Conservation (phyloP, 257 asterid genomes). For the Haberlea rhodopensis region DNA sequence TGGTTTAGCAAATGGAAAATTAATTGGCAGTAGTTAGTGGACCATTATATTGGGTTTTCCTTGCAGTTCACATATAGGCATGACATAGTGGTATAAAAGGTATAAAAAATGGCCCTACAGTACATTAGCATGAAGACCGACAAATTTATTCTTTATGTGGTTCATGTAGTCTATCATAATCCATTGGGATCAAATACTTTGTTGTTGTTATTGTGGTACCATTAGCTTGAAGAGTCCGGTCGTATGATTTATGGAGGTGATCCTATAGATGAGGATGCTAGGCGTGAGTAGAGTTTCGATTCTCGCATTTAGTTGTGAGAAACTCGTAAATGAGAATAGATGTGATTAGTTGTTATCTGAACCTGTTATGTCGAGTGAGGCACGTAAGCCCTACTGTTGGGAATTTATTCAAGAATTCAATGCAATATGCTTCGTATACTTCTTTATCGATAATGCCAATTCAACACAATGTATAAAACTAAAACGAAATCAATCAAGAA, state of each 20-base stretch:
- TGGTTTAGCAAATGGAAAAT: not conserved
- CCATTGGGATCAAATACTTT: too few relatives aligned
- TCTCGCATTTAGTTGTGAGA: not conserved
- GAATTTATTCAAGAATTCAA: too few relatives aligned
- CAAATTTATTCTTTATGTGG: too few relatives aligned
- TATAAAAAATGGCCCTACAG: not conserved
- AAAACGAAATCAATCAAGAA: too few relatives aligned
- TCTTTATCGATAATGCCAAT: too few relatives aligned
- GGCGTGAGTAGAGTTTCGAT: not conserved
- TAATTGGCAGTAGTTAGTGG: not conserved
- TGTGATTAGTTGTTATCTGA: not conserved
- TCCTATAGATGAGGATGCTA: not conserved
- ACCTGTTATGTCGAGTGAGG: not conserved
- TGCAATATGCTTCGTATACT: too few relatives aligned
- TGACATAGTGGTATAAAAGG: not conserved
- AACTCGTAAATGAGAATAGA: not conserved
- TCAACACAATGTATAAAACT: too few relatives aligned
- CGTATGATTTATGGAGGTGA: not conserved
- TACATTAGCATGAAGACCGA: not conserved
- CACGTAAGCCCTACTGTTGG: too few relatives aligned
- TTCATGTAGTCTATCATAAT: too few relatives aligned
- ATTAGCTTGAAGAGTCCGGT: not conserved
- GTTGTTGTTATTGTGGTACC: too few relatives aligned
- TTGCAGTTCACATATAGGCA: not conserved
- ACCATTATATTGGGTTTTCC: not conserved